A percentile compares a stretch with the other conserved stretches of the same genome.
phyloP scores from a whole-genome alignment of 345 rosid genomes.

The Excoecaria agallocha region DNA sequence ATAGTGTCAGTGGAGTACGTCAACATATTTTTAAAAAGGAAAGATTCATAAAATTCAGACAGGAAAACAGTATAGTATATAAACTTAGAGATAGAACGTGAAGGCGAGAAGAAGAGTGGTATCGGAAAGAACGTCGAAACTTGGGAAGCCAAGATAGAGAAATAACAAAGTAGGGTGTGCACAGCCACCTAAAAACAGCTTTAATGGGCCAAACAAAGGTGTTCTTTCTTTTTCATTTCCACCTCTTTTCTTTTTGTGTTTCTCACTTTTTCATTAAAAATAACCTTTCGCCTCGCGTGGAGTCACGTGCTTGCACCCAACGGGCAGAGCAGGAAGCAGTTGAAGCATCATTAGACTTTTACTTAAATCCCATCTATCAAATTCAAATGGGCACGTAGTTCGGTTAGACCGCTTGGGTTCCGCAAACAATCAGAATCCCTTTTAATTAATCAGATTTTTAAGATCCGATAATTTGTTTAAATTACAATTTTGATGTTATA shows the following conservation, averaged over 20 bases:
- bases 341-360: constrained; percentile 16
- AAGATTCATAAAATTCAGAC: constrained; percentile 2
- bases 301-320: constrained; percentile 38
- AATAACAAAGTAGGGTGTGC: constrained; percentile 17
- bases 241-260: constrained; percentile 2
- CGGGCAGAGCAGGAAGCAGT: constrained; percentile 6
- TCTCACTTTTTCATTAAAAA: background rate
- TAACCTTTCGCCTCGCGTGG: constrained; percentile 24
- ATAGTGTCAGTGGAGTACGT: constrained; percentile 12
- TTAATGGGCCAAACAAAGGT: constrained; percentile 13
- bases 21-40: background rate
- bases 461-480: no score
- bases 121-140: constrained; percentile 28
- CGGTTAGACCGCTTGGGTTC: background rate
- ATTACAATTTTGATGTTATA: no score
- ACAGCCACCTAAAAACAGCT: constrained; percentile 28
- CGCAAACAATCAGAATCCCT: background rate
- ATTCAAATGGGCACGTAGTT: background rate
- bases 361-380: background rate
- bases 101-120: constrained; percentile 13
- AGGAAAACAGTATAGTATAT: background rate
- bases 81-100: constrained; percentile 17
- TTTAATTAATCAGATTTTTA: background rate
- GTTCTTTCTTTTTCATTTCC: background rate
- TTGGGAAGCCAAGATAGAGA: constrained; percentile 14